Evolutionary conservation across 2,329 filamentous ascomycete species (phyloP).

Genomic region (Dothistroma pini): DNA sequence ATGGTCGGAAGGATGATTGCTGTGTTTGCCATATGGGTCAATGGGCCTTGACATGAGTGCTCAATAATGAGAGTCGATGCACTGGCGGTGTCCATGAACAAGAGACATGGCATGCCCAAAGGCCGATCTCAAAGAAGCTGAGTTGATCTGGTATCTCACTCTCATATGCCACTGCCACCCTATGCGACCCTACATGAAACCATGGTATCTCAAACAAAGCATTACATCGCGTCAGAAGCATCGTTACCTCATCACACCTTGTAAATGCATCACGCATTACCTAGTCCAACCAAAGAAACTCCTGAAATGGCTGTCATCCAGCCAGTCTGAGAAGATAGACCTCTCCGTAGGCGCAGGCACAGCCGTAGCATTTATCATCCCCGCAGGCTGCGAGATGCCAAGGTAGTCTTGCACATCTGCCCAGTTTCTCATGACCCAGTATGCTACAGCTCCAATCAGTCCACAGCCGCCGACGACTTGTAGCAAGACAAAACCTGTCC

Average conservation of each 20-base stretch:
- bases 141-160: not conserved
- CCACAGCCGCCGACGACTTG: slow-evolving; percentile 72
- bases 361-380: slow-evolving; percentile 14
- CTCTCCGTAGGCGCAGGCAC: slow-evolving; percentile 11
- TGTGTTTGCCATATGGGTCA: too few species aligned
- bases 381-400: slow-evolving; percentile 15
- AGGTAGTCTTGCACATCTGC: slow-evolving; percentile 29
- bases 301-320: not conserved
- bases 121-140: not conserved
- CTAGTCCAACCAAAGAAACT: slow-evolving; percentile 7
- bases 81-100: not conserved
- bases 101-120: not conserved
- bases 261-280: not conserved
- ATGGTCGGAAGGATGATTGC: too few species aligned
- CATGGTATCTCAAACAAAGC: not conserved
- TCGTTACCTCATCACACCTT: slow-evolving; percentile 2
- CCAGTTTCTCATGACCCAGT: slow-evolving; percentile 38
- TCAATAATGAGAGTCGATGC: not conserved
- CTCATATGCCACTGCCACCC: not conserved
- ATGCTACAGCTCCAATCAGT: slow-evolving; percentile 63
- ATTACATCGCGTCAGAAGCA: not conserved
- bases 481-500: slow-evolving; percentile 63
- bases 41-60: too few species aligned
- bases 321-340: slow-evolving; percentile 1
- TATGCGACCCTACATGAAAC: not conserved